Percentiles rank a stretch among this genome's conserved stretches.
phyloP scores from a whole-genome alignment of 2,329 filamentous ascomycete species.

The Fusarium verrucosum region DNA sequence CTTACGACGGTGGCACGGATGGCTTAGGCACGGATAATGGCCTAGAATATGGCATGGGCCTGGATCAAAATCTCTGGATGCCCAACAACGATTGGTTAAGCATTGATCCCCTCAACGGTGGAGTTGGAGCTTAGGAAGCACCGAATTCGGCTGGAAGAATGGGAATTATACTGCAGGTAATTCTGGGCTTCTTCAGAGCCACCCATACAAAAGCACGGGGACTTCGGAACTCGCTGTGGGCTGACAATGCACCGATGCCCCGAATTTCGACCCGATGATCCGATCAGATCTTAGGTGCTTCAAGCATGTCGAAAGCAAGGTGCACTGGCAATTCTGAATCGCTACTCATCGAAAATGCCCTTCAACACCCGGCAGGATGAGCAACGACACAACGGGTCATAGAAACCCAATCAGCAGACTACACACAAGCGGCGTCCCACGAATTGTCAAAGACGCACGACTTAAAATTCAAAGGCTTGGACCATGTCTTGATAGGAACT shows the following conservation, averaged over 20 bases:
- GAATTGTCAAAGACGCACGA: not conserved
- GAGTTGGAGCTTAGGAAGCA: slow-evolving; percentile 42
- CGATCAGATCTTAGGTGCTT: not conserved
- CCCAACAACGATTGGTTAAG: slow-evolving; percentile 47
- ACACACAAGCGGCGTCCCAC: not conserved
- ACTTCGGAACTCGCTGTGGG: not conserved
- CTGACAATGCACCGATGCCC: not conserved
- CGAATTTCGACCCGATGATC: not conserved
- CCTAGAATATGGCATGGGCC: slow-evolving; percentile 54
- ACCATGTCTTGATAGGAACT: not conserved
- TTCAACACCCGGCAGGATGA: not conserved
- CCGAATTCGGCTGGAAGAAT: slow-evolving; percentile 3
- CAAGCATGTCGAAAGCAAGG: no score
- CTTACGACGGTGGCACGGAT: slow-evolving; percentile 60
- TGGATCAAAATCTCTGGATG: slow-evolving; percentile 52
- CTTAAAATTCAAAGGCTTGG: not conserved
- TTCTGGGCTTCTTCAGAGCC: slow-evolving; percentile 18
- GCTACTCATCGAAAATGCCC: not conserved
- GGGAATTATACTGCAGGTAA: not conserved
- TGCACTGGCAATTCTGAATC: not conserved
- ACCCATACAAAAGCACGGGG: not conserved
- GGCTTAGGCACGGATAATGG: slow-evolving; percentile 58
- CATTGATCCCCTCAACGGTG: slow-evolving; percentile 48
- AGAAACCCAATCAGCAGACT: not conserved
- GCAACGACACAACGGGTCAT: not conserved